phyloP scores from a whole-genome alignment of 176 grass and related monocot genomes.

The Panicum miliaceum region DNA sequence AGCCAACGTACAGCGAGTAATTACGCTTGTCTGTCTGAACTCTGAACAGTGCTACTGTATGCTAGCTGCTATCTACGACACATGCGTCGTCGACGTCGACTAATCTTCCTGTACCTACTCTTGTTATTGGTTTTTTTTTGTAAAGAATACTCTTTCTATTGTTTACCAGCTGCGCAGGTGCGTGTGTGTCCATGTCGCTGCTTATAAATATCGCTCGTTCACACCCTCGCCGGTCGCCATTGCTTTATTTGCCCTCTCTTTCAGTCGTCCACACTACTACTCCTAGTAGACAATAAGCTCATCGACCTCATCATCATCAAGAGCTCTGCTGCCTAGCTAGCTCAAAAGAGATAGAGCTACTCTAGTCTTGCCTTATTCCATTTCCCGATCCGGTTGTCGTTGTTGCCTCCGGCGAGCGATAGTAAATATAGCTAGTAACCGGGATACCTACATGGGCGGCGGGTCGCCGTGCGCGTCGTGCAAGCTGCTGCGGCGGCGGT shows the following conservation, averaged over 20 bases:
- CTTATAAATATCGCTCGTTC: constrained; percentile 44
- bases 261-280: not conserved
- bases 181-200: not conserved
- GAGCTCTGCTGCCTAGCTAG: not conserved
- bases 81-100: constrained; percentile 24
- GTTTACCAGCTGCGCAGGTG: not conserved
- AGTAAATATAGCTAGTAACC: not conserved
- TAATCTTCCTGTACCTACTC: not conserved
- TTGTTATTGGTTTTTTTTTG: too few relatives aligned
- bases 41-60: constrained; percentile 14
- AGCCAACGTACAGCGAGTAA: constrained; percentile 42
- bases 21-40: constrained; percentile 51
- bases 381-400: not conserved
- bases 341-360: too few relatives aligned
- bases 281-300: too few relatives aligned
- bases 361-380: too few relatives aligned
- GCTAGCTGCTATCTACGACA: not conserved
- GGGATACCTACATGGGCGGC: constrained; percentile 45
- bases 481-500: constrained; percentile 82
- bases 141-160: too few relatives aligned
- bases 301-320: not conserved
- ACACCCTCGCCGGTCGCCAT: constrained; percentile 23
- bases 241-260: not conserved
- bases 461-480: constrained; percentile 88
- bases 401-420: not conserved